Percentiles rank a stretch among this genome's conserved stretches.
These are phyloP conservation scores for Aspergillus sp. DNA, from an alignment of 2,329 filamentous ascomycete genomes.

Conservation along the genomic window DNA sequence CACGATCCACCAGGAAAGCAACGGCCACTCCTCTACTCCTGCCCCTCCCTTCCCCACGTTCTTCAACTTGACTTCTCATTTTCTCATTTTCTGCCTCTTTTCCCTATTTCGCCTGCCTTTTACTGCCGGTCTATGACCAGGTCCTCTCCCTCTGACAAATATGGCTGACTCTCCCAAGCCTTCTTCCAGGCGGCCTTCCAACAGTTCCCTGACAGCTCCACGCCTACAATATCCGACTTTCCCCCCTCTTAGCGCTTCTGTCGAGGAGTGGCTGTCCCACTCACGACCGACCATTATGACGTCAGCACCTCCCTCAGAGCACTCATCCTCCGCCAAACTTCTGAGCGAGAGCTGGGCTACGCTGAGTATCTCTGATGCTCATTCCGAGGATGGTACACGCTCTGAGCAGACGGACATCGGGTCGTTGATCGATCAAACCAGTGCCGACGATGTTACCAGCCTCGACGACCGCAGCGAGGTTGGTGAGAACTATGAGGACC, in stretches of 20 bases:
- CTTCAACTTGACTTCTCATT: no score
- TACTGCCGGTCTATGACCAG: no score
- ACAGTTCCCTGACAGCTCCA: constrained; percentile 20
- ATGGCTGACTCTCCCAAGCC: constrained; percentile 36
- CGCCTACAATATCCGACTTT: constrained; percentile 37
- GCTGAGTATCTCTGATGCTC: constrained; percentile 36
- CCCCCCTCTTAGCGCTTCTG: constrained; percentile 31
- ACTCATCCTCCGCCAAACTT: constrained; percentile 19
- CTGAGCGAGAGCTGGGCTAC: constrained; percentile 44
- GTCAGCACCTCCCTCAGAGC: constrained; percentile 24
- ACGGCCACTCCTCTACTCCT: no score
- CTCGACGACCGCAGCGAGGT: constrained; percentile 35
- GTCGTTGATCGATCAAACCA: constrained; percentile 38
- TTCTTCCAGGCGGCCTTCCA: constrained; percentile 20
- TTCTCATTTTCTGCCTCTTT: no score
- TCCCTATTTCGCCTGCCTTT: no score
- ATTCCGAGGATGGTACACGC: constrained; percentile 39
- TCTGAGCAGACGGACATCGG: constrained; percentile 39
- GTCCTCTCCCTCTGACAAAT: constrained; percentile 6
- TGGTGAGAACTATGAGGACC: constrained; percentile 26
- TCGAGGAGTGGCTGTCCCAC: constrained; percentile 36
- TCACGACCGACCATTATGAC: constrained; percentile 37
- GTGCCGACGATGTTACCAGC: constrained; percentile 40
- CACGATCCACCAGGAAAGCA: no score
- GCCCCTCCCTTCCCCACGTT: no score